A percentile compares a stretch with the other conserved stretches of the same genome.
Evolutionary conservation across 1,284 basidiomycete genomes (phyloP).

Genomic region (Agroathelia rolfsii): DNA sequence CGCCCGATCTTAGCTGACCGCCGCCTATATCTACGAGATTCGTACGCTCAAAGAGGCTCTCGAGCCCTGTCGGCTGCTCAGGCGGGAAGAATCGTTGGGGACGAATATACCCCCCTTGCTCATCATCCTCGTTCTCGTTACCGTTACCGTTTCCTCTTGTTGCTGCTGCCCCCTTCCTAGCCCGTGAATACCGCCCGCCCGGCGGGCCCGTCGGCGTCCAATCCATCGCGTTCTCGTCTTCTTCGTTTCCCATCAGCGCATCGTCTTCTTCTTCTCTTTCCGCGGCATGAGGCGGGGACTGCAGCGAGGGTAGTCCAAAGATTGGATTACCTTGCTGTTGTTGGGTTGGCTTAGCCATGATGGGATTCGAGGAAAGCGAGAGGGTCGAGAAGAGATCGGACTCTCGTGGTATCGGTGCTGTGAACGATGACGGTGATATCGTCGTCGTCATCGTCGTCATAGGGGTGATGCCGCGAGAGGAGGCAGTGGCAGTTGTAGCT

Average conservation of each 20-base stretch:
- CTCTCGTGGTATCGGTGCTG: constrained; percentile 27
- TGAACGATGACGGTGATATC: constrained; percentile 20
- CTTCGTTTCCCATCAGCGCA: constrained; percentile 16
- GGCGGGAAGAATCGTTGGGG: constrained; percentile 69
- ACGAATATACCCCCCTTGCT: constrained; percentile 42
- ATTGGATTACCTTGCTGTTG: constrained; percentile 30
- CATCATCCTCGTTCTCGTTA: constrained; percentile 17
- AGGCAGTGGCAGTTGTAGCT: constrained; percentile 6
- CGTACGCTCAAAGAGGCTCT: constrained; percentile 59
- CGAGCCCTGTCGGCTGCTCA: constrained; percentile 68
- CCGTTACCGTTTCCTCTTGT: constrained; percentile 12
- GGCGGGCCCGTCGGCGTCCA: constrained; percentile 50
- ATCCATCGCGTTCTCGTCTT: constrained; percentile 53
- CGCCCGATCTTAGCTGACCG: constrained; percentile 6
- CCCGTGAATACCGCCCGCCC: constrained; percentile 12
- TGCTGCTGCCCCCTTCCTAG: constrained; percentile 13
- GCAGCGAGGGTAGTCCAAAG: constrained; percentile 56
- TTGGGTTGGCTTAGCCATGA: constrained; percentile 23
- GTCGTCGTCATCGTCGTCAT: too few species aligned
- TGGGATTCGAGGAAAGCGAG: constrained; percentile 53
- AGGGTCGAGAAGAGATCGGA: constrained; percentile 51
- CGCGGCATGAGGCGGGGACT: constrained; percentile 14
- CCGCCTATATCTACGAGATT: constrained; percentile 34
- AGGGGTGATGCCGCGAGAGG: constrained; percentile 15
- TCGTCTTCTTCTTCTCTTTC: constrained; percentile 9